phyloP scores from a whole-genome alignment of 2,329 filamentous ascomycete genomes.

The Aspergillus sp. region DNA sequence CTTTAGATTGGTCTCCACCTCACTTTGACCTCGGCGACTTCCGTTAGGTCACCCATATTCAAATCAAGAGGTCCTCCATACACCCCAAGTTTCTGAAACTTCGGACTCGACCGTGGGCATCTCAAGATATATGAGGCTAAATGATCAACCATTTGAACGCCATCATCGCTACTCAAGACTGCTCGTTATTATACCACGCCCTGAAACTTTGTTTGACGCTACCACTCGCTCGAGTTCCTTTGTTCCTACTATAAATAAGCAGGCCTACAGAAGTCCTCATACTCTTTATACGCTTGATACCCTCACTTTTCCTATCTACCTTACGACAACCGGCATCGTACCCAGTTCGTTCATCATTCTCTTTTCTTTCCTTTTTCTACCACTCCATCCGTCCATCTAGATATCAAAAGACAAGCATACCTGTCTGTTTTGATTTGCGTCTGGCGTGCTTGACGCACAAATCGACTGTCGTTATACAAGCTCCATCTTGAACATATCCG shows the following conservation, averaged over 20 bases:
- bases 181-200: background rate
- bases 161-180: background rate
- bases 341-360: background rate
- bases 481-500: background rate
- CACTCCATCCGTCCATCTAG: slow-evolving; percentile 4
- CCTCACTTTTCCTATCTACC: slow-evolving; percentile 1
- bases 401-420: slow-evolving; percentile 3
- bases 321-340: slow-evolving; percentile 5
- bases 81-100: background rate
- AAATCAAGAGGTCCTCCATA: background rate
- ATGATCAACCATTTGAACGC: background rate
- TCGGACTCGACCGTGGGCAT: background rate
- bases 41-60: slow-evolving; percentile 15
- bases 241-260: background rate
- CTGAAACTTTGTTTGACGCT: background rate
- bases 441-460: slow-evolving; percentile 13
- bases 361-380: background rate
- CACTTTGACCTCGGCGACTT: slow-evolving; percentile 35
- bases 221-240: background rate
- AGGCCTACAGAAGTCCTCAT: background rate
- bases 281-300: slow-evolving; percentile 1
- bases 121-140: slow-evolving; percentile 10
- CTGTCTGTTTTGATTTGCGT: slow-evolving; percentile 6
- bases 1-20: slow-evolving; percentile 39
- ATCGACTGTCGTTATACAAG: slow-evolving; percentile 8